phyloP scores from a whole-genome alignment of 2,329 filamentous ascomycete genomes.

The Drechslera avenae region DNA sequence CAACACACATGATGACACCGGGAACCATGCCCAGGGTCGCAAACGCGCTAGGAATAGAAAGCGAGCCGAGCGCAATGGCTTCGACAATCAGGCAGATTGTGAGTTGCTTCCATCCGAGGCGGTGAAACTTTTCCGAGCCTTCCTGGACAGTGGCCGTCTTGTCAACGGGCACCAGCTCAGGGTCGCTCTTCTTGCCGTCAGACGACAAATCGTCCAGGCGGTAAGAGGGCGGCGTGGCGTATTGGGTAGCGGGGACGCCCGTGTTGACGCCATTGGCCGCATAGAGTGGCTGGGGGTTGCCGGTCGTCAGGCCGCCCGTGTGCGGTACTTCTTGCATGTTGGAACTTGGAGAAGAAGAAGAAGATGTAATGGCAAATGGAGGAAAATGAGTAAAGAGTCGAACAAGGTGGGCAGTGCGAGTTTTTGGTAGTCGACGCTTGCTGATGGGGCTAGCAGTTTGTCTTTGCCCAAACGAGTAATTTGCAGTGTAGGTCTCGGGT shows the following conservation, averaged over 20 bases:
- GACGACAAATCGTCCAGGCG: conserved; percentile 30
- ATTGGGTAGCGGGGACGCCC: conserved; percentile 4
- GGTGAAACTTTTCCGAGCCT: conserved; percentile 48
- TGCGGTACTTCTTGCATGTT: conserved; percentile 31
- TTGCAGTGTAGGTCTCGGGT: conserved; percentile 29
- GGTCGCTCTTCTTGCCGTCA: conserved; percentile 43
- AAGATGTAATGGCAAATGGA: neutral
- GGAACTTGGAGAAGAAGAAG: neutral
- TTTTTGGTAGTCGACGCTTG: conserved; percentile 21
- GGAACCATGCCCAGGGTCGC: conserved; percentile 55
- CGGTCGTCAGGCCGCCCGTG: conserved; percentile 7
- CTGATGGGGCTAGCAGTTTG: conserved; percentile 15
- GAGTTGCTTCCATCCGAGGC: conserved; percentile 58
- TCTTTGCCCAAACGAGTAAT: conserved; percentile 21
- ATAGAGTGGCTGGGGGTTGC: conserved; percentile 5
- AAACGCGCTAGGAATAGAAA: conserved; percentile 54
- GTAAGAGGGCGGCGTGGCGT: conserved; percentile 28
- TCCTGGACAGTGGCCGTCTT: conserved; percentile 42
- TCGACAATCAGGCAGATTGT: conserved; percentile 58
- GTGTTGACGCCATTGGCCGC: conserved; percentile 2
- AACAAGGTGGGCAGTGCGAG: conserved; percentile 11
- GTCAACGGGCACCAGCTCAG: conserved; percentile 38
- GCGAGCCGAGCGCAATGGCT: conserved; percentile 55
- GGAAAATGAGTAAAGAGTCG: neutral
- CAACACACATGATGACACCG: conserved; percentile 52